Conservation (phyloP, 768 basidiomycete genomes). For the Lentinula guzmanii region DNA sequence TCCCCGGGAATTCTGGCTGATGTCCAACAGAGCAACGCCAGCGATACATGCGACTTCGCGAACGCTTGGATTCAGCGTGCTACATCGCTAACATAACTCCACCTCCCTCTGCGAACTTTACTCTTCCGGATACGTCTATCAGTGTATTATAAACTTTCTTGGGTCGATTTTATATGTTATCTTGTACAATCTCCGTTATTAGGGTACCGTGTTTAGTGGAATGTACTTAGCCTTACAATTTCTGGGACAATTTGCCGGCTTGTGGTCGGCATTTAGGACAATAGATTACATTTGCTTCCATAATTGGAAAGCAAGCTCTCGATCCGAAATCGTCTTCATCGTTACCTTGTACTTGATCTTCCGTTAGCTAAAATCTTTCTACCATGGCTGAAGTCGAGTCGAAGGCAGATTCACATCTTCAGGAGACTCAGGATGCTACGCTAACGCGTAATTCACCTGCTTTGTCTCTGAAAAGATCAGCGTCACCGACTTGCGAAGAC, state of each 20-base stretch:
- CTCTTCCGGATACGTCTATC: conserved; percentile 11
- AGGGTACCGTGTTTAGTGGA: too few relatives aligned
- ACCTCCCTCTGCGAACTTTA: conserved; percentile 35
- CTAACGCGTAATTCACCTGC: conserved; percentile 1
- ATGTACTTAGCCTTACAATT: neutral
- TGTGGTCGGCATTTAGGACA: neutral
- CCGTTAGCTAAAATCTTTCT: neutral
- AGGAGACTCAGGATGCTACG: conserved; percentile 12
- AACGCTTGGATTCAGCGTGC: conserved; percentile 41
- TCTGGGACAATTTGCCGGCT: neutral
- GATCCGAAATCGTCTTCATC: neutral
- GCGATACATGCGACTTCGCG: conserved; percentile 40
- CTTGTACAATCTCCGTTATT: neutral
- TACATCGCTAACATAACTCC: conserved; percentile 37
- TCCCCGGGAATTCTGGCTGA: neutral
- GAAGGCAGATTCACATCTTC: conserved; percentile 12
- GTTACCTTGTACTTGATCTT: neutral
- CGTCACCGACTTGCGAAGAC: conserved; percentile 48
- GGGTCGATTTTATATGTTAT: neutral
- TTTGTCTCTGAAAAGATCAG: conserved; percentile 49
- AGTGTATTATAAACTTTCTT: neutral
- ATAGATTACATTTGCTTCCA: neutral
- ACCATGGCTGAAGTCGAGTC: neutral
- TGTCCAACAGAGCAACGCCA: conserved; percentile 41
- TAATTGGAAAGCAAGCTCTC: neutral